These are phyloP conservation scores for Nicotiana obtusifolia DNA, from an alignment of 257 asterid genomes.

Conservation along the genomic window DNA sequence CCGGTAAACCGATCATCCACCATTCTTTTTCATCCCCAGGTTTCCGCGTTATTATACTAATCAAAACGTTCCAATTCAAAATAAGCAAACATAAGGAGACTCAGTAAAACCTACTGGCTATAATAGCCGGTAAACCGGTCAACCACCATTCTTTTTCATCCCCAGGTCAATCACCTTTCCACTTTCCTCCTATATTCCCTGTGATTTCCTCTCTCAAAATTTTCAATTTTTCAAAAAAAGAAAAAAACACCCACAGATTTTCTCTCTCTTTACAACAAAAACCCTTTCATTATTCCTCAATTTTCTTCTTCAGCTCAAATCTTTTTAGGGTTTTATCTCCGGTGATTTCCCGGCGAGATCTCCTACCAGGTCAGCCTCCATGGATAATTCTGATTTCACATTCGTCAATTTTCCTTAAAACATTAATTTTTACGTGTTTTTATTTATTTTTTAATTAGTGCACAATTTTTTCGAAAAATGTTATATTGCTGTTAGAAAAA, in stretches of 20 bases:
- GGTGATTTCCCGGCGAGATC: slow-evolving; percentile 24
- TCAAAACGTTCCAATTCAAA: neutral
- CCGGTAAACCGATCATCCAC: too few species aligned
- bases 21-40: too few species aligned
- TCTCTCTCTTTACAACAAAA: neutral
- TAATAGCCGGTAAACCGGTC: neutral
- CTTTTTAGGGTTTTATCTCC: neutral
- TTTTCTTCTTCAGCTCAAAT: neutral
- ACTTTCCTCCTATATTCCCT: neutral
- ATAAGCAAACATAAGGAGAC: neutral
- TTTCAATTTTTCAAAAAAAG: neutral
- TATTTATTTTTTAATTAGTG: neutral
- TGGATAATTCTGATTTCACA: neutral
- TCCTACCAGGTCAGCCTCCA: slow-evolving; percentile 30
- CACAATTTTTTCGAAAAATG: neutral
- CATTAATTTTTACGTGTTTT: neutral
- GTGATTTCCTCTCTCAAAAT: neutral
- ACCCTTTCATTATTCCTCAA: neutral
- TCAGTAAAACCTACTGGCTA: neutral
- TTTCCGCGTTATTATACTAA: neutral
- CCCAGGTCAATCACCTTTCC: too few species aligned
- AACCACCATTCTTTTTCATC: neutral
- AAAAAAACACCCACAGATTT: too few species aligned
- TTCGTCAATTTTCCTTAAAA: neutral
- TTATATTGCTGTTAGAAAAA: neutral